These are phyloP conservation scores for Jackrogersella minutella DNA, from an alignment of 495 filamentous ascomycete species.

Conservation along the genomic window DNA sequence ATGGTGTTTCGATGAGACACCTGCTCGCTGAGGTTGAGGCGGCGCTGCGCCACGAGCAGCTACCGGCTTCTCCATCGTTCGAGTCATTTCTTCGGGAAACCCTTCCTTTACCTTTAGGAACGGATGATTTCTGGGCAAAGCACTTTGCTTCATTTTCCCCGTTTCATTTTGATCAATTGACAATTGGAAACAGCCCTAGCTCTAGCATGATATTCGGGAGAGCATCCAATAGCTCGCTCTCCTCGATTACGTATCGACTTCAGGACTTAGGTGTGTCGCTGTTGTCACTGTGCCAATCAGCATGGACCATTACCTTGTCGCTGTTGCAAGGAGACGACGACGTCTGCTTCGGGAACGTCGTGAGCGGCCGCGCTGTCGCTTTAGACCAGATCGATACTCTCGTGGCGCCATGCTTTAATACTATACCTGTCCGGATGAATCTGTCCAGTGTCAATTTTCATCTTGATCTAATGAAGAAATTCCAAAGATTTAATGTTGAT, in stretches of 20 bases:
- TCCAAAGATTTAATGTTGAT: slow-evolving; percentile 65
- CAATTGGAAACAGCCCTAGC: background rate
- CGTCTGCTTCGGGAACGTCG: slow-evolving; percentile 83
- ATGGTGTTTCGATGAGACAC: slow-evolving; percentile 72
- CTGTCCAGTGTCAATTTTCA: slow-evolving; percentile 54
- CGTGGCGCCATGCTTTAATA: slow-evolving; percentile 88
- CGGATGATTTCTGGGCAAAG: slow-evolving; percentile 69
- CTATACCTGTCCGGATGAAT: slow-evolving; percentile 75
- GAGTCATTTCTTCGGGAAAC: slow-evolving; percentile 50
- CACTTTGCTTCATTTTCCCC: slow-evolving; percentile 61
- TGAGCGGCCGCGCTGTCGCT: slow-evolving; percentile 73
- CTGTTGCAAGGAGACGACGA: slow-evolving; percentile 62
- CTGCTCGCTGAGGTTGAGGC: slow-evolving; percentile 72
- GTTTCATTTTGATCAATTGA: slow-evolving; percentile 46
- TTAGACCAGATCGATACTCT: slow-evolving; percentile 72
- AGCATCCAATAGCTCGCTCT: slow-evolving; percentile 45
- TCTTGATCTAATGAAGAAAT: slow-evolving; percentile 58
- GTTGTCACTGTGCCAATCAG: slow-evolving; percentile 70
- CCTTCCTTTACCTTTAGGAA: slow-evolving; percentile 38
- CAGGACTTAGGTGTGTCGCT: slow-evolving; percentile 65
- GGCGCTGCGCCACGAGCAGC: slow-evolving; percentile 49
- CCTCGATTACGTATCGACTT: slow-evolving; percentile 54
- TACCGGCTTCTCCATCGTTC: slow-evolving; percentile 58
- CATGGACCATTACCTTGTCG: slow-evolving; percentile 70
- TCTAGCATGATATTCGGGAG: slow-evolving; percentile 3